These are phyloP conservation scores for Lichtheimia corymbifera DNA, from an alignment of 371 early-diverging fungal species.

Conservation along the genomic window DNA sequence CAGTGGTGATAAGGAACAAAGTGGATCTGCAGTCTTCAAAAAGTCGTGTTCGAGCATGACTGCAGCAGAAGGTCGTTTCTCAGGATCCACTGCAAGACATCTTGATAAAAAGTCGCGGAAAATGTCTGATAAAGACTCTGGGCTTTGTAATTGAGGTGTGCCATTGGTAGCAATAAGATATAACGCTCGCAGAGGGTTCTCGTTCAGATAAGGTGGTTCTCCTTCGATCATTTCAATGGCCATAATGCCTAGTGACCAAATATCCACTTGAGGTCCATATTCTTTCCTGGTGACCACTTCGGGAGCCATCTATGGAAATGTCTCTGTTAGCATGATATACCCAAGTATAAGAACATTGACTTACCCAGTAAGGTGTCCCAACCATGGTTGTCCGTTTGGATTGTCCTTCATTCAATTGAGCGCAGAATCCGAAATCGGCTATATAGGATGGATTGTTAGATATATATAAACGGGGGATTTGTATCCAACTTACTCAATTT, in stretches of 20 bases:
- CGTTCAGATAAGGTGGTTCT: conserved; percentile 87
- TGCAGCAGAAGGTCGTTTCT: conserved; percentile 30
- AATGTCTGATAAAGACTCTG: conserved; percentile 63
- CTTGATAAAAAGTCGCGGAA: conserved; percentile 73
- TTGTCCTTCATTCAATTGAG: conserved; percentile 70
- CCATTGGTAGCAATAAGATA: conserved; percentile 90
- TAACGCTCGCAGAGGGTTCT: conserved; percentile 79
- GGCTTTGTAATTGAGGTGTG: conserved; percentile 80
- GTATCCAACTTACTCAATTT: conserved; percentile 67
- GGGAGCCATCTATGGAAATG: conserved; percentile 72
- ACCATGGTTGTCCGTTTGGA: conserved; percentile 81
- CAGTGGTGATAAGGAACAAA: conserved; percentile 81
- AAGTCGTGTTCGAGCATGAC: conserved; percentile 75
- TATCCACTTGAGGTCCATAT: conserved; percentile 87
- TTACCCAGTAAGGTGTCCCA: conserved; percentile 82
- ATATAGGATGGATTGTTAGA: conserved; percentile 1
- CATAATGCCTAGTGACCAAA: conserved; percentile 95
- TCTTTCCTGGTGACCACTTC: conserved; percentile 89
- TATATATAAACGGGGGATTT: neutral
- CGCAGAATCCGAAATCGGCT: conserved; percentile 92
- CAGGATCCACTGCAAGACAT: conserved; percentile 72
- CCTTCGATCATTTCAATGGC: conserved; percentile 83
- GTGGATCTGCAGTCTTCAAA: conserved; percentile 81
- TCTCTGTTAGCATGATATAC: neutral
- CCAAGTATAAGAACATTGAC: neutral